phyloP scores from a whole-genome alignment of 768 basidiomycete species.

The Hygrocybe coccinea region DNA sequence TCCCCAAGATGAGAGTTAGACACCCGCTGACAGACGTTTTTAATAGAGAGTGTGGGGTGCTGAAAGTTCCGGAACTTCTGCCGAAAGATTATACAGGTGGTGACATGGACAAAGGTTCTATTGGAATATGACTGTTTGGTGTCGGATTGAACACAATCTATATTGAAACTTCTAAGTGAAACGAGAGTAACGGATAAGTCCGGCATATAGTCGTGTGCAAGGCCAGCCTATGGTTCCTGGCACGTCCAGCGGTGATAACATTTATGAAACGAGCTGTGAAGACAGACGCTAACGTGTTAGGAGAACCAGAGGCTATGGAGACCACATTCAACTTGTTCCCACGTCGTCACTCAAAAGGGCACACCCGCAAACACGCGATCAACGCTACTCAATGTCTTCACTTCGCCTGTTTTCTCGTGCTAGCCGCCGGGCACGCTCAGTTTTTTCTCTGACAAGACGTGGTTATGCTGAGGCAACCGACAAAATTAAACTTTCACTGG shows the following conservation, averaged over 20 bases:
- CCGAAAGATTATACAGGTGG: constrained; percentile 55
- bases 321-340: too few relatives aligned
- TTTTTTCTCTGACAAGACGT: constrained; percentile 55
- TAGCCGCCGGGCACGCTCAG: constrained; percentile 53
- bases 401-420: constrained; percentile 65
- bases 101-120: constrained; percentile 42
- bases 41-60: constrained; percentile 63
- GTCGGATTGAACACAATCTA: not conserved
- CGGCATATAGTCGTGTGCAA: too few relatives aligned
- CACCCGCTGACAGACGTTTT: constrained; percentile 3
- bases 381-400: constrained; percentile 54
- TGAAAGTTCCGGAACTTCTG: constrained; percentile 56
- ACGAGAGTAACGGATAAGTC: too few relatives aligned
- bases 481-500: constrained; percentile 89
- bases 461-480: constrained; percentile 90
- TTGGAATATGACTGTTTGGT: constrained; percentile 29
- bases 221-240: too few relatives aligned
- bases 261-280: too few relatives aligned
- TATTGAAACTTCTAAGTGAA: too few relatives aligned
- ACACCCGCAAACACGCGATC: constrained; percentile 42
- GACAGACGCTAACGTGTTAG: too few relatives aligned
- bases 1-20: not conserved
- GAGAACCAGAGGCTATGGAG: too few relatives aligned
- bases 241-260: too few relatives aligned
- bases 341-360: too few relatives aligned